Base-by-base conservation (phyloP, 495 filamentous ascomycete species). In the Trichoderma gamsii region DNA sequence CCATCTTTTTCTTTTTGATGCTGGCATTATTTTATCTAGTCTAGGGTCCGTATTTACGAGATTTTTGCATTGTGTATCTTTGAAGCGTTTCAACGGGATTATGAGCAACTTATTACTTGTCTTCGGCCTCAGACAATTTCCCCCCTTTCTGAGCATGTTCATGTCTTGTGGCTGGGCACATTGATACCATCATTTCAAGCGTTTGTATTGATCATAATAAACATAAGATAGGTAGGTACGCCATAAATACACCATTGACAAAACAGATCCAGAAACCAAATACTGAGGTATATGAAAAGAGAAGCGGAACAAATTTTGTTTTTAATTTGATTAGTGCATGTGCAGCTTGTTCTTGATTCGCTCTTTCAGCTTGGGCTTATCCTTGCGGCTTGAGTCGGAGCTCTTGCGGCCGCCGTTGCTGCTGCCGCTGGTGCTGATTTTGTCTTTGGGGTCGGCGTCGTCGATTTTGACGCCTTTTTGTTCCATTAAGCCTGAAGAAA, bases 281-380 rank as follows among this genome's bases (percentile, higher is more conserved):
- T 29, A 29, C 4, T 29, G 29, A 29, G 29, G 29, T 29, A 29
- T 29, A 29, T 29, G 29, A 29, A 29, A 29, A 29, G 29, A 46
- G 21, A 25, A 38, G 23, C 12, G 13, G 25, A 66, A 51, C 21
- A 18, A 51, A 32, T 6, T 1, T 9, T 1, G 29, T 23, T 18
- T n/a, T 18, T 11, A 8, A 16, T 7, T 41, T 13, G 11, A 1
- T 52, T 61, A 64, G 29, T 68, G 67, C 7, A n/a, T 13, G 59
- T 80, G 78, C 67, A 81, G 71, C 75, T 81, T 82, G 11, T 74
- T 76, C 79, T 83, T 83, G 72, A 82, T 80, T 71, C 78, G 80
- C 0, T 82, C 77, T 71, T 73, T 76, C 68, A 82, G 69, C 41
- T 74, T 77, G 2, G 65, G 51, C 71, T 79, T 78, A 63, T 76